Evolutionary conservation across 2,329 filamentous ascomycete species (phyloP).

Genomic region (Paraconiothyrium sp.): DNA sequence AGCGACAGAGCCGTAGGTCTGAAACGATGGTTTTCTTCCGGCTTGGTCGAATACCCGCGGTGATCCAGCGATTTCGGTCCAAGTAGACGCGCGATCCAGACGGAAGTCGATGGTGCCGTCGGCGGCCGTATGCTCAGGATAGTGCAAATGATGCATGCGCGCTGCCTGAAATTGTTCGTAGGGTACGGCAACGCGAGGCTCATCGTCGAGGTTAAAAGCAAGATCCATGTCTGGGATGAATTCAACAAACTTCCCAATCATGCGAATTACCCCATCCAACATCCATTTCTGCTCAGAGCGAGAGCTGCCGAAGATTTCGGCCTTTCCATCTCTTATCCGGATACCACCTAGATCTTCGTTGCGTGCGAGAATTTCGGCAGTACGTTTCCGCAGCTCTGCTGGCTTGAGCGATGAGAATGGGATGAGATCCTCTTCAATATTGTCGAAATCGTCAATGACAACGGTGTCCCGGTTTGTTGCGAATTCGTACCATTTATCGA

Average conservation of each 20-base stretch:
- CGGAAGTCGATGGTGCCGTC: conserved; percentile 48
- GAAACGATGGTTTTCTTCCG: conserved; percentile 52
- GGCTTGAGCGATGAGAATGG: conserved; percentile 65
- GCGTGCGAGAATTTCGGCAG: conserved; percentile 62
- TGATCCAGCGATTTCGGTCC: conserved; percentile 41
- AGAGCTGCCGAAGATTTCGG: conserved; percentile 53
- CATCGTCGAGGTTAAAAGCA: conserved; percentile 70
- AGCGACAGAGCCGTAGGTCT: conserved; percentile 56
- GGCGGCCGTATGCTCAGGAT: conserved; percentile 33
- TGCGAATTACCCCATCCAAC: conserved; percentile 62
- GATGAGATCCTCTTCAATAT: conserved; percentile 65
- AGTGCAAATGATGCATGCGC: conserved; percentile 33
- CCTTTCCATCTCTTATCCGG: conserved; percentile 63
- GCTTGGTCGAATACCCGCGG: conserved; percentile 46
- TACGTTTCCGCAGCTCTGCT: conserved; percentile 61
- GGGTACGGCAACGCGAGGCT: conserved; percentile 65
- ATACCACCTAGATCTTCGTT: conserved; percentile 67
- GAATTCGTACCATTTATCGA: conserved; percentile 68
- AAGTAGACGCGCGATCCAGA: conserved; percentile 48
- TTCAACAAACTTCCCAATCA: conserved; percentile 61
- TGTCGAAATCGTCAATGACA: conserved; percentile 69
- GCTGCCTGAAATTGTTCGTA: conserved; percentile 46
- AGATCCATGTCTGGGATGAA: conserved; percentile 71
- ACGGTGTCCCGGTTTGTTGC: conserved; percentile 61
- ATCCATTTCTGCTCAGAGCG: conserved; percentile 67